These are phyloP conservation scores for Auxenochlorella pyrenoidosa DNA, from an alignment of 139 green algal genomes.

Conservation along the genomic window DNA sequence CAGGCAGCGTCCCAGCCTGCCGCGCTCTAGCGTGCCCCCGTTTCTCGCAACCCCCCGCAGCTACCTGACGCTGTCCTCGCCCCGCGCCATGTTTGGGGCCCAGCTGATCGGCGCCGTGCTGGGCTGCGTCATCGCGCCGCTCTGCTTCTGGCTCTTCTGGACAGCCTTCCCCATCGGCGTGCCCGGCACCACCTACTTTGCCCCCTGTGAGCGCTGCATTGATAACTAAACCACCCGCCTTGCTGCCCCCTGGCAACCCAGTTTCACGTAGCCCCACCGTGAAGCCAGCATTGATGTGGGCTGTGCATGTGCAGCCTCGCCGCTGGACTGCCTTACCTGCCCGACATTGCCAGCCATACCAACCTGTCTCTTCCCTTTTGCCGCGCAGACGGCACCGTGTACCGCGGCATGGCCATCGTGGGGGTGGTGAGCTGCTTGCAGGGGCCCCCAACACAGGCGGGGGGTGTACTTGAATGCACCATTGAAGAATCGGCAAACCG, in stretches of 20 bases:
- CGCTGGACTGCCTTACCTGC: neutral
- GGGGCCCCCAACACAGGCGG: too few species aligned
- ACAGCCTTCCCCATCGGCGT: conserved; percentile 40
- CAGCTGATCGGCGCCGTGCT: conserved; percentile 46
- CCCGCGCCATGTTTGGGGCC: conserved; percentile 54
- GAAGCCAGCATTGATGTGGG: too few species aligned
- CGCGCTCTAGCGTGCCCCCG: neutral
- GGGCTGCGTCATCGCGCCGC: conserved; percentile 43
- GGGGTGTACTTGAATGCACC: too few species aligned
- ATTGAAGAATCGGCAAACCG: too few species aligned
- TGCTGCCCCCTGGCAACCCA: too few species aligned
- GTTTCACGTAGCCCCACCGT: too few species aligned
- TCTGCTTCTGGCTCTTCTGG: conserved; percentile 58
- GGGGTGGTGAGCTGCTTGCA: conserved; percentile 3
- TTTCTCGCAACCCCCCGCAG: neutral
- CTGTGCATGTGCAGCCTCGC: neutral
- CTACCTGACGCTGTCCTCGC: conserved; percentile 53
- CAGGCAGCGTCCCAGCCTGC: too few species aligned
- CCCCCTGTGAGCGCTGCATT: conserved; percentile 38
- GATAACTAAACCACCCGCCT: too few species aligned
- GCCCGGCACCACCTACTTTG: conserved; percentile 46
- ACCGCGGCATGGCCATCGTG: conserved; percentile 60
- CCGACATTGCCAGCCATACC: neutral
- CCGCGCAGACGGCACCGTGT: conserved; percentile 49
- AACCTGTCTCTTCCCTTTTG: neutral